These are phyloP conservation scores for Heterococcus sp. DNA, from an alignment of 108 stramenopile genomes.

Conservation along the genomic window DNA sequence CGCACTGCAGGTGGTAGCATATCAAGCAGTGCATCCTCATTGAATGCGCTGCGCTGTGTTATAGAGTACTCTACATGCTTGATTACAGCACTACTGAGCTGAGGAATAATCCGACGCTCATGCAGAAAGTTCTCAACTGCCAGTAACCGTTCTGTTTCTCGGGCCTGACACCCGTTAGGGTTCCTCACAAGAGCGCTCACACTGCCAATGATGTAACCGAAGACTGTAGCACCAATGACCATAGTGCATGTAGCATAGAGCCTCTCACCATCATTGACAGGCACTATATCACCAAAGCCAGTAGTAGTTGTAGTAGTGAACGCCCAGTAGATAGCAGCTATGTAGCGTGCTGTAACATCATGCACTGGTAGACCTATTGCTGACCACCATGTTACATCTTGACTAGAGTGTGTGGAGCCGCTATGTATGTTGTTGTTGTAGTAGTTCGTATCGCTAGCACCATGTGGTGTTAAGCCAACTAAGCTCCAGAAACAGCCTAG, in stretches of 20 bases:
- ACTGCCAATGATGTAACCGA: constrained; percentile 63
- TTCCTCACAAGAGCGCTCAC: constrained; percentile 49
- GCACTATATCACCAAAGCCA: constrained; percentile 51
- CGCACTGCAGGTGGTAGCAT: background rate
- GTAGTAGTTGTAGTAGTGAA: constrained; percentile 62
- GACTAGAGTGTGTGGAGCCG: background rate
- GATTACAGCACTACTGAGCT: background rate
- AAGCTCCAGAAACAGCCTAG: constrained; percentile 57
- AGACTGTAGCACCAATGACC: constrained; percentile 60
- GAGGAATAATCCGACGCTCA: constrained; percentile 8
- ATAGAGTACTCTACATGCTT: background rate
- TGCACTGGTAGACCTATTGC: background rate
- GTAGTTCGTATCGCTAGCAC: background rate
- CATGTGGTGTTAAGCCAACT: background rate
- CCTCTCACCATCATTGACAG: constrained; percentile 39
- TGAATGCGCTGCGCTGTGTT: background rate
- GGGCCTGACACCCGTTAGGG: constrained; percentile 39
- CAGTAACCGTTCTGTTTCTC: constrained; percentile 42
- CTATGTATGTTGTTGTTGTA: background rate
- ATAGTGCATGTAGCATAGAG: constrained; percentile 52
- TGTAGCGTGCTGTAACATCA: constrained; percentile 43
- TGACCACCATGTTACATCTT: constrained; percentile 15
- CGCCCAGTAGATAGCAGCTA: constrained; percentile 60
- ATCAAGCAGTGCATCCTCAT: background rate
- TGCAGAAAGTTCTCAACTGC: constrained; percentile 47